A percentile compares a stretch with the other conserved stretches of the same genome.
These are phyloP conservation scores for Larix kaempferi DNA, from an alignment of 75 land plant species.

Conservation along the genomic window DNA sequence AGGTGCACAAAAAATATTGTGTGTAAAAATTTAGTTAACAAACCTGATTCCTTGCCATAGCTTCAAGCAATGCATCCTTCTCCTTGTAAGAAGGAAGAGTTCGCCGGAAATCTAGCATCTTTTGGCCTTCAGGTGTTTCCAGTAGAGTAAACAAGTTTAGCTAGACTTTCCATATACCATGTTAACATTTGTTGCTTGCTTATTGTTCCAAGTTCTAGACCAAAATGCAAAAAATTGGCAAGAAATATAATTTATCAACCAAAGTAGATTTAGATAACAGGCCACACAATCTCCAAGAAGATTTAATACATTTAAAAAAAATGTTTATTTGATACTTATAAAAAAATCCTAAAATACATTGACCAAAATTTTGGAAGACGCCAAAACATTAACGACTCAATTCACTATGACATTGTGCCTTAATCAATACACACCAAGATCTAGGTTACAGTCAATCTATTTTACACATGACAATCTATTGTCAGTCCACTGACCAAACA, in stretches of 20 bases:
- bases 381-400: neutral
- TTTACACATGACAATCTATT: no score
- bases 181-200: neutral
- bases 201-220: neutral
- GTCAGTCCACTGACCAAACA: neutral
- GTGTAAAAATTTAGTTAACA: no score
- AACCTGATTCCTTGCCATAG: slow-evolving; percentile 74
- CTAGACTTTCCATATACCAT: neutral
- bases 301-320: slow-evolving; percentile 1
- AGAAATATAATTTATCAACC: neutral
- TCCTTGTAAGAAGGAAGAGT: slow-evolving; percentile 80
- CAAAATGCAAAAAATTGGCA: neutral
- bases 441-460: no score
- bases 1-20: neutral
- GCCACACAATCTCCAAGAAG: neutral
- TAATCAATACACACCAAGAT: neutral
- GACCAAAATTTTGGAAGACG: neutral
- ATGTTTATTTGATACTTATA: neutral
- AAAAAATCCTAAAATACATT: neutral
- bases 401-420: neutral
- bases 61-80: slow-evolving; percentile 50
- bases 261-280: neutral
- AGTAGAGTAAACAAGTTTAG: slow-evolving; percentile 11
- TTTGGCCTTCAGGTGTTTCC: slow-evolving; percentile 65
- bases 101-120: slow-evolving; percentile 66